A percentile compares a stretch with the other conserved stretches of the same genome.
These are phyloP conservation scores for Ajuga reptans DNA, from an alignment of 305 asterid genomes.

Conservation along the genomic window DNA sequence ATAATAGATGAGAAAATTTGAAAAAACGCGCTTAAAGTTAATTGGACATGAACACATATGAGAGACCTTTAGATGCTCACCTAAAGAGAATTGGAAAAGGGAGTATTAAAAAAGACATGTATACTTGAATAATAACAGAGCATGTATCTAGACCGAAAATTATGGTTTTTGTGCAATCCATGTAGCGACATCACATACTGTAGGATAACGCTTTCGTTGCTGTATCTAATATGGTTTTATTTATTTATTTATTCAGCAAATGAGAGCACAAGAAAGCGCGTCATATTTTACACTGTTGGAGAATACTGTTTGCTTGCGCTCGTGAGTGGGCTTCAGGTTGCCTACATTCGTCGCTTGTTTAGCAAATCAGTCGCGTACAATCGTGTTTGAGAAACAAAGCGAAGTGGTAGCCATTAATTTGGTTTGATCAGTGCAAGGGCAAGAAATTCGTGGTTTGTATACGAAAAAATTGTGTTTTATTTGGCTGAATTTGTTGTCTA, in stretches of 20 bases:
- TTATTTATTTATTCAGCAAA: conserved; percentile 47
- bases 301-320: conserved; percentile 72
- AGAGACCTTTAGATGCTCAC: too few relatives aligned
- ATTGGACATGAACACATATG: not conserved
- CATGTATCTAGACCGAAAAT: too few relatives aligned
- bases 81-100: too few relatives aligned
- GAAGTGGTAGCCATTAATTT: not conserved
- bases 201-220: too few relatives aligned
- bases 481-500: conserved; percentile 11
- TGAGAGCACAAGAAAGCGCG: conserved; percentile 81
- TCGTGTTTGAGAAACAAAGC: conserved; percentile 52
- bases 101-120: too few relatives aligned
- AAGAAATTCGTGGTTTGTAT: conserved; percentile 10
- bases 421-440: not conserved
- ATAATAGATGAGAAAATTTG: not conserved
- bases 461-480: conserved; percentile 13
- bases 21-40: not conserved
- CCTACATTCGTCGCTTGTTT: conserved; percentile 70
- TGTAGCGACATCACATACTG: too few relatives aligned
- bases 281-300: conserved; percentile 70
- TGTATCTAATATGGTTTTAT: not conserved
- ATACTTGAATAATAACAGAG: too few relatives aligned
- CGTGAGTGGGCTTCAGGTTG: conserved; percentile 75
- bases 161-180: too few relatives aligned
- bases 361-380: conserved; percentile 82